Base-by-base conservation (phyloP, 768 basidiomycete species). In the Cyclocybe aegerita region DNA sequence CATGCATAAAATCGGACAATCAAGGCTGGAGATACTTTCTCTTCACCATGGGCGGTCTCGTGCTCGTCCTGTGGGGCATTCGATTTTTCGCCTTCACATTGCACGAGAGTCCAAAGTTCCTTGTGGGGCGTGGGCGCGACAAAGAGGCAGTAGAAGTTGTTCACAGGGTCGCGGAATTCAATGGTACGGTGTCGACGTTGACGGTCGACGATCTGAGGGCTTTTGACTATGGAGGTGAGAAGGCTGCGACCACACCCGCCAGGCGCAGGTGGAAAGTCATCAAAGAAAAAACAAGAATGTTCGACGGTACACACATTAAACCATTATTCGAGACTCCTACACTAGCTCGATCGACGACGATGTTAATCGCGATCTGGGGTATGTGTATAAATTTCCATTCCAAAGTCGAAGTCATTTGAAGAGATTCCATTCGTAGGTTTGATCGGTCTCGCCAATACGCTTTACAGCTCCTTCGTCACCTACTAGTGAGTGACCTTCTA, bases 1-100 rank as follows among this genome's bases (percentile, higher is more conserved):
- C 15, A 11, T 75, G 79, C 62, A 67, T 73, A 7, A 68, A 70
- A 30, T 68, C 71, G 4, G 70, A 76, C 5, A 87, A 88, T 49
- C 53, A 74, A 60, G 85, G 86, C 31, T 88, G 85, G 86, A 75
- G 85, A n/a, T 87, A 86, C 62, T 82, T 84, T 64, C 67, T 85
- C 10, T 84, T 76, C 58, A 66, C 76, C 14, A 81, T 86, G 78
- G 85, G 86, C 11, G 85, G 82, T 1, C 61, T 87, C 39, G 84
- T 83, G 72, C 65, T 87, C 50, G 9, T 81, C 35, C 68, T 84
- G 39, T 86, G 78, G 70, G 48, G 70, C 9, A 15, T 37, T 11
- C 36, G 36, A 62, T 23, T 23, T 23, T 85, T 82, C 63, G 62
- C 79, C 47, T 86, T 88, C 71, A 66, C 76, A 42, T 70, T 88